These are phyloP conservation scores for Talaromyces trachyspermus DNA, from an alignment of 495 filamentous ascomycete species.

Conservation along the genomic window DNA sequence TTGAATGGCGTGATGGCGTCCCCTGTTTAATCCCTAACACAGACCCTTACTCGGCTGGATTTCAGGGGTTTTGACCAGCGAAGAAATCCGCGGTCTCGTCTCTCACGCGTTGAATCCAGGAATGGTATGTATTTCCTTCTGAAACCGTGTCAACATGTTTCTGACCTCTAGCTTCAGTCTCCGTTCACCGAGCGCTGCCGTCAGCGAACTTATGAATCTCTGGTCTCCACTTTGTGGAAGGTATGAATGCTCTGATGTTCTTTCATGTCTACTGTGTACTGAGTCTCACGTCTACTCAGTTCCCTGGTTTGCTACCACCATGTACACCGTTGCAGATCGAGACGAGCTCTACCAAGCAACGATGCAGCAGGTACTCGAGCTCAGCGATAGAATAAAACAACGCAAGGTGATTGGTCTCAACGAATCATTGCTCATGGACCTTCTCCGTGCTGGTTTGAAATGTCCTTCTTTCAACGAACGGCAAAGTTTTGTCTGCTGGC, in stretches of 20 bases:
- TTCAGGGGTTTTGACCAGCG: constrained; percentile 62
- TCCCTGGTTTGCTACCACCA: constrained; percentile 58
- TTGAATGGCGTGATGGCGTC: constrained; percentile 47
- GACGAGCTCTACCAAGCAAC: constrained; percentile 47
- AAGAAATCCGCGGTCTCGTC: constrained; percentile 60
- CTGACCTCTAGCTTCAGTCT: constrained; percentile 37
- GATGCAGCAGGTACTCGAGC: constrained; percentile 38
- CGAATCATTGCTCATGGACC: constrained; percentile 45
- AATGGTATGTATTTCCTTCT: constrained; percentile 46
- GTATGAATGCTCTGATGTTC: constrained; percentile 20
- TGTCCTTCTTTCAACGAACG: constrained; percentile 59
- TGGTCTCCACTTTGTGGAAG: constrained; percentile 70
- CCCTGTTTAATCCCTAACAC: constrained; percentile 35
- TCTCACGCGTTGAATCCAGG: constrained; percentile 62
- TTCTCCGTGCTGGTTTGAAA: constrained; percentile 48
- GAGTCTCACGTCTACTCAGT: constrained; percentile 27
- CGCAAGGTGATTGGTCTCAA: constrained; percentile 40
- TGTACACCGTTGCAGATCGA: constrained; percentile 60
- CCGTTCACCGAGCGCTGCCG: constrained; percentile 56
- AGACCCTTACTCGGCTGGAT: constrained; percentile 55
- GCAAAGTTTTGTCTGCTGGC: constrained; percentile 29
- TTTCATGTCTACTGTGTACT: constrained; percentile 3
- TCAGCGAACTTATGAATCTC: constrained; percentile 66
- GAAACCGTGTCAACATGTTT: background rate
- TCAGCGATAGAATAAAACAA: constrained; percentile 30